Base-by-base conservation (phyloP, 2,329 filamentous ascomycete species). In the Paecilomyces niveus region DNA sequence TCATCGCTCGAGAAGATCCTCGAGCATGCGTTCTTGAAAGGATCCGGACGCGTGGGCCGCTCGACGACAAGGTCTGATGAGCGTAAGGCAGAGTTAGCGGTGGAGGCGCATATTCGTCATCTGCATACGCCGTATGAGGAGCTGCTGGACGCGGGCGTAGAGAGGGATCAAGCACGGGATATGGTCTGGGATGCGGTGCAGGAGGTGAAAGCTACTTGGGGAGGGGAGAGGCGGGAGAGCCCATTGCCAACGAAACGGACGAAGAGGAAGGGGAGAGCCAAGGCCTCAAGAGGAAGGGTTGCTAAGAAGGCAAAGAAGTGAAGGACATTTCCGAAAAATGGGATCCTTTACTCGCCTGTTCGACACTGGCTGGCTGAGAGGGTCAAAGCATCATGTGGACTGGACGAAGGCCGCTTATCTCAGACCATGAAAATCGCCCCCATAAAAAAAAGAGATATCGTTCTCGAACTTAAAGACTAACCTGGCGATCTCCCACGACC, bases 61-160 rank as follows among this genome's bases (percentile, higher is more conserved):
- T 70, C 67, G 1, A 58, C 65, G n/a, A 70, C 56, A 8, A 63
- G 62, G 3, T 65, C 67, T 0, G 74, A 78, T 7, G 61, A 72
- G 24, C 60, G 61, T 2, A 76, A 76, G 54, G 73, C 70, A 1
- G 58, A 63, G 2, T 58, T 78, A 45, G 76, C 76, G 0, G 75
- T 78, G 11, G 71, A 76, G 57, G 76, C 76, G 31, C 73, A 78
- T 66, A 74, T 79, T 57, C 66, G 76, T 24, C 76, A 79, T 62
- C 66, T 63, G 3, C 72, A 74, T 61, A 79, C 75, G 1, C 63
- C 67, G 0, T 79, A 78, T 54, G 76, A 79, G 6, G 55, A 54
- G 6, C 55, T 77, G 22, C 66, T 76, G 0, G 57, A 63, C 3
- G 49, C 57, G 0, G 72, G 71, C 0, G 54, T 64, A 11, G 57